A percentile compares a stretch with the other conserved stretches of the same genome.
Evolutionary conservation across 148 eudicot species (phyloP).

Genomic region (Heliosperma pusillum): DNA sequence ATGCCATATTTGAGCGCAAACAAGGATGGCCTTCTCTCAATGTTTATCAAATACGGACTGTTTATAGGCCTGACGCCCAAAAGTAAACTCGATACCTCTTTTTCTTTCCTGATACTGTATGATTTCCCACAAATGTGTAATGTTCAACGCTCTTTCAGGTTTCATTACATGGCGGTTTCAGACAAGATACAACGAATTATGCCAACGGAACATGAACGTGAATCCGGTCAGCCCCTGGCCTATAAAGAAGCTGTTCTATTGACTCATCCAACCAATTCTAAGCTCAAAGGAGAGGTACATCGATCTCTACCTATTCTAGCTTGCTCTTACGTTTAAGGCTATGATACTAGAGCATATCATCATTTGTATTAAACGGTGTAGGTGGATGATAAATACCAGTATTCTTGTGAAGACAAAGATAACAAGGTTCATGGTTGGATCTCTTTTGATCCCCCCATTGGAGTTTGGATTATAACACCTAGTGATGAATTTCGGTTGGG

Average conservation of each 20-base stretch:
- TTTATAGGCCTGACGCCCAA: constrained; percentile 48
- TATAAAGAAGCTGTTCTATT: constrained; percentile 66
- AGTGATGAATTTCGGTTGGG: constrained; percentile 60
- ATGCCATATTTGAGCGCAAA: constrained; percentile 48
- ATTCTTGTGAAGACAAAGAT: constrained; percentile 57
- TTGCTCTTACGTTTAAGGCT: too few species aligned
- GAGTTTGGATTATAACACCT: constrained; percentile 82
- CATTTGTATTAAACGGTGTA: constrained; percentile 1
- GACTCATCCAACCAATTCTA: constrained; percentile 37
- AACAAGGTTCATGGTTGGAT: constrained; percentile 78
- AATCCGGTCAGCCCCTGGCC: constrained; percentile 40
- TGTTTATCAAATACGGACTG: constrained; percentile 52
- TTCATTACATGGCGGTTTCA: constrained; percentile 73
- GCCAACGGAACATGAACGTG: constrained; percentile 56
- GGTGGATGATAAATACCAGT: constrained; percentile 93
- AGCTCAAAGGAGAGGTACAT: constrained; percentile 52
- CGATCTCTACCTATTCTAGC: too few species aligned
- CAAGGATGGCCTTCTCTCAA: constrained; percentile 38
- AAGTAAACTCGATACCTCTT: constrained; percentile 26
- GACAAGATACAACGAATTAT: constrained; percentile 64
- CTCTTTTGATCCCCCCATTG: constrained; percentile 33
- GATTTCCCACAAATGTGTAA: too few species aligned
- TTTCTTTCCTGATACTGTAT: too few species aligned
- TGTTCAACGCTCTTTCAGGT: constrained; percentile 30
- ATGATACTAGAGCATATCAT: too few species aligned